Percentiles rank a stretch among this genome's conserved stretches.
Evolutionary conservation across 73 alveolate genomes (phyloP).

Genomic region (Paramecium octaurelia): DNA sequence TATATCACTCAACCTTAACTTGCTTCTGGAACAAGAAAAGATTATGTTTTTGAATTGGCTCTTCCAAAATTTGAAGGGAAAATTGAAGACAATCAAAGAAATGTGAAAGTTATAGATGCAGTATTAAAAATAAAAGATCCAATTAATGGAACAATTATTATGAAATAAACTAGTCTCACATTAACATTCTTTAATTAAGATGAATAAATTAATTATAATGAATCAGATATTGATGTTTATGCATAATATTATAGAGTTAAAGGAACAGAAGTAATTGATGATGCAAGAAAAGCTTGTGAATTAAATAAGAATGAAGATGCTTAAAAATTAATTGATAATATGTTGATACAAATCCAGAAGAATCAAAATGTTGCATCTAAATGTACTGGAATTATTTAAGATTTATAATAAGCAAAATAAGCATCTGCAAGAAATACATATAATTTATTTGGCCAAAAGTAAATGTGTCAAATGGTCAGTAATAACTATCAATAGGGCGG

Average conservation of each 20-base stretch:
- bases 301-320: not conserved
- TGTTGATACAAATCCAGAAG: not conserved
- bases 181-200: conserved; percentile 40
- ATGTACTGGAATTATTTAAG: not conserved
- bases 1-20: not conserved
- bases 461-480: conserved; percentile 16
- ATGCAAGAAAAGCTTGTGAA: conserved; percentile 54
- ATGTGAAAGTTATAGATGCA: not conserved
- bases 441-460: not conserved
- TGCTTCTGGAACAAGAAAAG: conserved; percentile 56
- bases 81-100: conserved; percentile 32
- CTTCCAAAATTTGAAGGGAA: conserved; percentile 34
- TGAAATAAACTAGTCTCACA: not conserved
- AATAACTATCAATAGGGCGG: conserved; percentile 25
- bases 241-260: conserved; percentile 64
- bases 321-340: not conserved
- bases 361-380: not conserved
- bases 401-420: not conserved
- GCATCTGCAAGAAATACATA: not conserved
- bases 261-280: conserved; percentile 64
- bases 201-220: conserved; percentile 35
- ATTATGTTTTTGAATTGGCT: conserved; percentile 47
- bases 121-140: not conserved
- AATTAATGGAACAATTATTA: not conserved
- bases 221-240: conserved; percentile 58